Conservation (phyloP, 2,329 filamentous ascomycete species). For the Macrophomina pseudophaseolina region DNA sequence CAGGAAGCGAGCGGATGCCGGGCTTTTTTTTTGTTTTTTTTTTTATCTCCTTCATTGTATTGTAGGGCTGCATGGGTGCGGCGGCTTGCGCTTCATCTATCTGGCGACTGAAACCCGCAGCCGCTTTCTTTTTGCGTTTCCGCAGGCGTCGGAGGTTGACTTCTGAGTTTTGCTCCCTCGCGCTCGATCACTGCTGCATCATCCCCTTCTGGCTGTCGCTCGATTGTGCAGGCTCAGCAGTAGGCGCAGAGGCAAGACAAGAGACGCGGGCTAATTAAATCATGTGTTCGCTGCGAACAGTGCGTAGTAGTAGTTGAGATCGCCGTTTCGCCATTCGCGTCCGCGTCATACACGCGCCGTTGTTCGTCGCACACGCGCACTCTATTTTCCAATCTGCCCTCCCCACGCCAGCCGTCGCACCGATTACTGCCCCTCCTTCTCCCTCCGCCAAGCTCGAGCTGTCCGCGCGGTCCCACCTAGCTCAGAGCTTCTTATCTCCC, state of each 20-base stretch:
- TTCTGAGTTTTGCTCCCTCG: not conserved
- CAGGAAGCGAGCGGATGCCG: not conserved
- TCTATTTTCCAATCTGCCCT: not conserved
- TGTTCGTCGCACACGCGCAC: not conserved
- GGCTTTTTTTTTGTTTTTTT: not conserved
- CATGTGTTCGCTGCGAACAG: not conserved
- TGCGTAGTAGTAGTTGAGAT: not conserved
- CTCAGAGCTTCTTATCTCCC: not conserved
- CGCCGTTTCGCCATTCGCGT: not conserved
- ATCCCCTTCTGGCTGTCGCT: no score
- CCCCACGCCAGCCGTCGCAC: not conserved
- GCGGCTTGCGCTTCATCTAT: slow-evolving; percentile 1
- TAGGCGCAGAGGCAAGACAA: not conserved
- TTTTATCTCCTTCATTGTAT: no score
- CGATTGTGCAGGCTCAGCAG: not conserved
- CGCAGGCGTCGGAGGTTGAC: not conserved
- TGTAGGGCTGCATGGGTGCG: slow-evolving; percentile 15
- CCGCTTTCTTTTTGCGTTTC: not conserved
- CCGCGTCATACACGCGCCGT: not conserved
- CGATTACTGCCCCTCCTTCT: not conserved
- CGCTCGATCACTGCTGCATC: no score
- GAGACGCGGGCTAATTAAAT: not conserved
- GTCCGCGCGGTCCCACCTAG: not conserved
- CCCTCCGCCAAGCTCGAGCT: not conserved
- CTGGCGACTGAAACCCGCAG: not conserved